phyloP scores from a whole-genome alignment of 306 rosid species.

The Delonix regia region DNA sequence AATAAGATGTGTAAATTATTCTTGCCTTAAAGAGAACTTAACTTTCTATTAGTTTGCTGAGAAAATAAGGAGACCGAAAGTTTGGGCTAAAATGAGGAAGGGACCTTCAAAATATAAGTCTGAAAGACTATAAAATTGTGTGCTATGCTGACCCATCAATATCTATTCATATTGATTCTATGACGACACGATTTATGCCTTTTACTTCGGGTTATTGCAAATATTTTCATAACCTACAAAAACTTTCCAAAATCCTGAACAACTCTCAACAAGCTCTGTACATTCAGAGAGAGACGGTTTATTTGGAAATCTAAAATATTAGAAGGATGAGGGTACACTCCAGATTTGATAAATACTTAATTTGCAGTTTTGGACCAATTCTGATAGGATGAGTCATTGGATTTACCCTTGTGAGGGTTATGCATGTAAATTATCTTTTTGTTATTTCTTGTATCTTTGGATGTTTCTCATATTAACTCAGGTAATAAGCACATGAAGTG shows the following conservation, averaged over 20 bases:
- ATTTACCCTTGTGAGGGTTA: not conserved
- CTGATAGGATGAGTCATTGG: too few species aligned
- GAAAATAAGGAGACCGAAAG: not conserved
- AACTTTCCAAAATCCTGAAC: not conserved
- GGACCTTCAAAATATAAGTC: not conserved
- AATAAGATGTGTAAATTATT: not conserved
- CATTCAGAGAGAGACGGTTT: not conserved
- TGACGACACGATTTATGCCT: not conserved
- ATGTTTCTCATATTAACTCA: constrained; percentile 36
- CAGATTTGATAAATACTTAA: constrained; percentile 9
- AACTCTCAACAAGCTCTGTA: not conserved
- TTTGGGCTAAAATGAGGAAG: not conserved
- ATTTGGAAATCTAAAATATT: constrained; percentile 13
- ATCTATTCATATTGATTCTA: not conserved
- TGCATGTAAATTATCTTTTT: not conserved
- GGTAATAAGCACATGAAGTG: constrained; percentile 88
- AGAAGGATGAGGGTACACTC: not conserved
- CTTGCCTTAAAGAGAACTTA: not conserved
- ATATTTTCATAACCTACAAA: not conserved
- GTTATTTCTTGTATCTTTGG: constrained; percentile 30
- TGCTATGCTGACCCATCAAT: not conserved
- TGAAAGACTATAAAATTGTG: not conserved
- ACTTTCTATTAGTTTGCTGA: not conserved
- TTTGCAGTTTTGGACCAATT: too few species aligned
- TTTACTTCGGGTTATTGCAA: not conserved